These are phyloP conservation scores for Clonostachys byssicola DNA, from an alignment of 2,329 filamentous ascomycete genomes.

Conservation along the genomic window DNA sequence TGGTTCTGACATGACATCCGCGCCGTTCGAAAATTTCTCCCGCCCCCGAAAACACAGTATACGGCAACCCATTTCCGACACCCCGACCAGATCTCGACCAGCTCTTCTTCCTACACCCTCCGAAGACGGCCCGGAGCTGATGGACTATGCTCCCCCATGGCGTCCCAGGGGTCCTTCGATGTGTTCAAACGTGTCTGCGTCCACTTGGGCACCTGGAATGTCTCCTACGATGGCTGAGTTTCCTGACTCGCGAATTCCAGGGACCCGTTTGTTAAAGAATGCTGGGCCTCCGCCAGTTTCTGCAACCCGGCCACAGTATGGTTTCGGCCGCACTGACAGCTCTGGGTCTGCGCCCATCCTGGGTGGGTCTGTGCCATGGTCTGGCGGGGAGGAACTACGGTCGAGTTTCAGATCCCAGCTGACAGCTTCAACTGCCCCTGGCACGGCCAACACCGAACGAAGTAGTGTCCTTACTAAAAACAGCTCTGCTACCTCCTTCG, in stretches of 20 bases:
- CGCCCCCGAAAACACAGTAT: constrained; percentile 52
- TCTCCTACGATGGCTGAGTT: constrained; percentile 29
- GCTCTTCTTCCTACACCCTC: constrained; percentile 16
- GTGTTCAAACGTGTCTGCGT: constrained; percentile 1
- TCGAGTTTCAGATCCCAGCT: constrained; percentile 54
- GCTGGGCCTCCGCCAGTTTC: constrained; percentile 12
- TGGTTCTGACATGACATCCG: constrained; percentile 7
- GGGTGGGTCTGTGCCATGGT: constrained; percentile 37
- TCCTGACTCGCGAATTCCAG: constrained; percentile 18
- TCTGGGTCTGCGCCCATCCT: constrained; percentile 26
- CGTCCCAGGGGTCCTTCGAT: constrained; percentile 3
- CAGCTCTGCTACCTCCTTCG: constrained; percentile 67
- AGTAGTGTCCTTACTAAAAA: constrained; percentile 79
- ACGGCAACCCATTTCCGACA: constrained; percentile 32
- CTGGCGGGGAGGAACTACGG: constrained; percentile 46
- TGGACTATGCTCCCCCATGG: constrained; percentile 1
- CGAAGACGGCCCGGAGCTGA: constrained; percentile 20
- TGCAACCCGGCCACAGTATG: constrained; percentile 19
- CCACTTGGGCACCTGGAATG: constrained; percentile 4
- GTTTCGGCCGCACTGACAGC: constrained; percentile 23
- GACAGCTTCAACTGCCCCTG: constrained; percentile 51
- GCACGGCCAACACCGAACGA: constrained; percentile 67
- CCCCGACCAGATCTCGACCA: constrained; percentile 18
- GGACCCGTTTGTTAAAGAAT: constrained; percentile 14
- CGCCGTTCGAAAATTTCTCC: constrained; percentile 53